Percentiles rank a stretch among this genome's conserved stretches.
Evolutionary conservation across 2,329 filamentous ascomycete species (phyloP).

Genomic region (Penicillium brevicompactum): DNA sequence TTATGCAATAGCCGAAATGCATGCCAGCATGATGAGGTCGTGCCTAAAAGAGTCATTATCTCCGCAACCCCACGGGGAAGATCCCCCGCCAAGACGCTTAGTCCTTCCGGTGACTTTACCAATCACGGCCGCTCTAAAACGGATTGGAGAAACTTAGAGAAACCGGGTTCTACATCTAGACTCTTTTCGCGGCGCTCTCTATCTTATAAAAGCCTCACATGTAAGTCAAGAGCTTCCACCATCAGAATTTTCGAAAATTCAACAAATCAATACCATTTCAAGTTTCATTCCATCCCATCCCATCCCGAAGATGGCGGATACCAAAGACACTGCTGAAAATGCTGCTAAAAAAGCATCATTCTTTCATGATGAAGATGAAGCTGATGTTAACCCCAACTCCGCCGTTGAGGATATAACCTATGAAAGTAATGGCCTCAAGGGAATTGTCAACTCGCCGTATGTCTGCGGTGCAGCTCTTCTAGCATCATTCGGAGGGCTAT

Average conservation of each 20-base stretch:
- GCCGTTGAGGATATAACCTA: neutral
- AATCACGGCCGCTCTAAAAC: neutral
- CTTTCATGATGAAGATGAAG: neutral
- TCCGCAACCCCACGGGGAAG: constrained; percentile 8
- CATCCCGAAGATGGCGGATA: neutral
- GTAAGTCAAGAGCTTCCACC: neutral
- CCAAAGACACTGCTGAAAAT: neutral
- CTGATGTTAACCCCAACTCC: neutral
- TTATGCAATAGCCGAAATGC: neutral
- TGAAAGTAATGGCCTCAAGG: constrained; percentile 26
- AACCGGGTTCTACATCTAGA: neutral
- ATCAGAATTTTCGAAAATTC: neutral
- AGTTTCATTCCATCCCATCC: neutral
- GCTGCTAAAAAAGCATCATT: neutral
- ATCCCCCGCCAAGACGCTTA: neutral
- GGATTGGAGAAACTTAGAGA: neutral
- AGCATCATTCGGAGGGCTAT: constrained; percentile 46
- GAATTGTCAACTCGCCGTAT: constrained; percentile 40
- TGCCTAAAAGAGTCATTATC: constrained; percentile 1
- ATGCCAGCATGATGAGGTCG: neutral
- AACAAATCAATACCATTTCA: neutral
- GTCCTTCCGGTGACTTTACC: neutral
- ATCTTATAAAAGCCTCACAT: neutral
- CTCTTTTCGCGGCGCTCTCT: neutral
- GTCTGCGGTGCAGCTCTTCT: constrained; percentile 49